Evolutionary conservation across 2,329 filamentous ascomycete species (phyloP).

Genomic region (Didymella sp.): DNA sequence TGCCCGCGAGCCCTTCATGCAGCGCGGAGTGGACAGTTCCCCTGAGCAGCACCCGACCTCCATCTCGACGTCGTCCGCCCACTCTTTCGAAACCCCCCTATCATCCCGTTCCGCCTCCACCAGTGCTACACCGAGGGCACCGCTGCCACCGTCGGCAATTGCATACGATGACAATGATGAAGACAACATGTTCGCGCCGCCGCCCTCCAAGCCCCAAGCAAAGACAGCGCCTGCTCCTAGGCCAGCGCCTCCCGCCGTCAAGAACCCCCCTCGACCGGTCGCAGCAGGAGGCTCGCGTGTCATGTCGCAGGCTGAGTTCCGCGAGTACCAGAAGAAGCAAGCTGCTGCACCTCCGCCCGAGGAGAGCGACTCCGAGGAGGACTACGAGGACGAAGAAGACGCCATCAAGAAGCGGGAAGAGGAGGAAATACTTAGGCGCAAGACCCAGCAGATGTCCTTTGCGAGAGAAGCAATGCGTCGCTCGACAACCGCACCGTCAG

Average conservation of each 20-base stretch:
- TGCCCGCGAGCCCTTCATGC: conserved; percentile 39
- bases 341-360: conserved; percentile 34
- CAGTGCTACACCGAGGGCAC: conserved; percentile 40
- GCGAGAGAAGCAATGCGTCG: conserved; percentile 45
- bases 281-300: conserved; percentile 31
- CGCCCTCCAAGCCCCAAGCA: conserved; percentile 19
- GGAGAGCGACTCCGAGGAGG: conserved; percentile 43
- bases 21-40: conserved; percentile 30
- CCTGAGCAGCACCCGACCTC: conserved; percentile 36
- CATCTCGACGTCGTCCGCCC: conserved; percentile 40
- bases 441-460: conserved; percentile 45
- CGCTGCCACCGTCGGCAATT: conserved; percentile 28
- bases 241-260: conserved; percentile 22
- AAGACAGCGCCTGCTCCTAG: conserved; percentile 13
- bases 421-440: conserved; percentile 42
- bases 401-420: conserved; percentile 43
- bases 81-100: conserved; percentile 43
- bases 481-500: conserved; percentile 41
- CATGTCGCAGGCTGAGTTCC: conserved; percentile 46
- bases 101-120: conserved; percentile 44
- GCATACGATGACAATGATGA: conserved; percentile 34
- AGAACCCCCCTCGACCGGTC: conserved; percentile 19
- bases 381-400: conserved; percentile 50
- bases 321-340: conserved; percentile 39
- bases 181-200: conserved; percentile 42